phyloP scores from a whole-genome alignment of 2,329 filamentous ascomycete genomes.

The Fusarium burgessii region DNA sequence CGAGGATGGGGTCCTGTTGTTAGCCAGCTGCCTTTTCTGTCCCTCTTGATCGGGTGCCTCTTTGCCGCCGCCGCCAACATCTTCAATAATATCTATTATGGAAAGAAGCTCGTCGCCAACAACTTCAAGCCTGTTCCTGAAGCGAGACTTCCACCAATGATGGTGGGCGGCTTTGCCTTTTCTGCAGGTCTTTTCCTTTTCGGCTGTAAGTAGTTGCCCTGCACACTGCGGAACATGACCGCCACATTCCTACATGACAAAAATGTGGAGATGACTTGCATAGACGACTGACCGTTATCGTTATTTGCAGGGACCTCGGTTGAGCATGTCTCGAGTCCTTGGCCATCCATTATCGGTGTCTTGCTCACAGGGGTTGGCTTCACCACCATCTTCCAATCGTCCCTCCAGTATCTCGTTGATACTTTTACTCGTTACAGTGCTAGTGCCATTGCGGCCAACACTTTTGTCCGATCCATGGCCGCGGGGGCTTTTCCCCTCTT shows the following conservation, averaged over 20 bases:
- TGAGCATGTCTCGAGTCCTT: background rate
- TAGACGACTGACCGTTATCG: slow-evolving; percentile 3
- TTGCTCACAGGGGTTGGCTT: background rate
- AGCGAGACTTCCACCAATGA: slow-evolving; percentile 9
- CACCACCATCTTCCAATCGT: slow-evolving; percentile 5
- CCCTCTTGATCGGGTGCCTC: background rate
- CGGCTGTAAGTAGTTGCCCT: slow-evolving; percentile 2
- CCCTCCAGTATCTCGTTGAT: slow-evolving; percentile 1
- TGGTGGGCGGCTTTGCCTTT: background rate
- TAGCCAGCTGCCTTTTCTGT: slow-evolving; percentile 1
- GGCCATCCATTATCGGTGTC: background rate
- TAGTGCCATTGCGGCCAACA: background rate
- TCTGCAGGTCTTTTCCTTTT: slow-evolving; percentile 8
- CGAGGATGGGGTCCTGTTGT: background rate
- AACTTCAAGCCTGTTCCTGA: background rate
- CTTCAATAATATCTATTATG: slow-evolving; percentile 4
- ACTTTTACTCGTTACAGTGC: slow-evolving; percentile 1
- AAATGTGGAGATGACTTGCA: background rate
- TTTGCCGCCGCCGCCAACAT: slow-evolving; percentile 1
- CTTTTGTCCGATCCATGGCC: slow-evolving; percentile 4
- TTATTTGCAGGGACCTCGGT: background rate
- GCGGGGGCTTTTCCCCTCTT: background rate
- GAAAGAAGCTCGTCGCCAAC: slow-evolving; percentile 2
- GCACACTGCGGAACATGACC: background rate
- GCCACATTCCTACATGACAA: background rate